Evolutionary conservation across 2,329 filamentous ascomycete genomes (phyloP), one percentile per base, ranked within the genome.

Genomic region (Nigrospora oryzae): DNA sequence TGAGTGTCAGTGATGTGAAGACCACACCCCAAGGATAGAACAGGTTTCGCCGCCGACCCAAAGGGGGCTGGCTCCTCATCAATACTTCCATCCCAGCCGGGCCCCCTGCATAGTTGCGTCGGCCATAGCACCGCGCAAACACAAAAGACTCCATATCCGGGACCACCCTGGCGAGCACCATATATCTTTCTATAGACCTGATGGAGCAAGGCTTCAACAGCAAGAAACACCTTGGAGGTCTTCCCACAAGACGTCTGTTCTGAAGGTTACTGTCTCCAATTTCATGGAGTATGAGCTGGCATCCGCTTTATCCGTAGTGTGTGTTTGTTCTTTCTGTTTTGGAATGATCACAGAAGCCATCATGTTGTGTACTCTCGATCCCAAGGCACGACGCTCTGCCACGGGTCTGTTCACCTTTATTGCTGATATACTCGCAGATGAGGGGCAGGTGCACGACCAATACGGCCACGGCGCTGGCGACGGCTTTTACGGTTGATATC

Each of bases 401-500:
- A 23, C 19, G 6, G 19, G 19, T 23, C 19, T 4, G 19, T 23
- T 23, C 19, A 23, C 4, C 19, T 38, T 4, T 13, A 43, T n/a
- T 8, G 13, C 36, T 34, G 3, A 42, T 37, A 11, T 28, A 12
- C 23, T 34, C 14, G 36, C 54, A 89, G 91, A 97, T 57, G 90
- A 96, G 77, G 91, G 97, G 68, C 93, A 97, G 71, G 90, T 97
- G 46, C 89, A 90, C 63, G 89, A 90, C 66, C 89, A 96, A 74
- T 98, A 98, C 69, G 93, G 97, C 76, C 84, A 89, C 53, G 93
- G 93, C 62, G 89, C n/a, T n/a, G n/a, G n/a, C n/a, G n/a, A 98
- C 65, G 93, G 97, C 69, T 95, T 96, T 72, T 98, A 98, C 75
- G 85, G 81, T 64, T 98, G 90, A 89, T 97, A 97, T 78, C 80